Evolutionary conservation across 2,329 filamentous ascomycete species (phyloP).

Genomic region (Trichophaea hybrida): DNA sequence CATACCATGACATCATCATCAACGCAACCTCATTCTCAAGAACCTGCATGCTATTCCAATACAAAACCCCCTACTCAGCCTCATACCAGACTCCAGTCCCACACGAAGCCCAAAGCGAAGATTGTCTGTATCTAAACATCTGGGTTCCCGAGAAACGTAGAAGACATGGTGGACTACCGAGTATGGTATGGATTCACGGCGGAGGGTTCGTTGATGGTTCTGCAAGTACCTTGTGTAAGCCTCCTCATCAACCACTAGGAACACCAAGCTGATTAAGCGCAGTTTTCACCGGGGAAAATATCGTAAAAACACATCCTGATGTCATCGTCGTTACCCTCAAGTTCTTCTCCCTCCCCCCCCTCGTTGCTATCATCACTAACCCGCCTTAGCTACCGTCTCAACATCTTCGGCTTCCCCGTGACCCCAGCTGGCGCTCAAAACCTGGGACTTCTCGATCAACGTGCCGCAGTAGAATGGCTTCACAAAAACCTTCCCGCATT

Average conservation of each 20-base stretch:
- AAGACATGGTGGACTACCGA: slow-evolving; percentile 26
- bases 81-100: neutral
- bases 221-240: neutral
- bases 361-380: slow-evolving; percentile 26
- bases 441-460: slow-evolving; percentile 24
- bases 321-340: slow-evolving; percentile 5
- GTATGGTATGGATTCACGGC: slow-evolving; percentile 9
- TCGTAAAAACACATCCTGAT: slow-evolving; percentile 27
- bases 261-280: slow-evolving; percentile 27
- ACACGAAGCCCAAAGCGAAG: neutral
- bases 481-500: slow-evolving; percentile 23
- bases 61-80: neutral
- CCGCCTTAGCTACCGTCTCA: slow-evolving; percentile 10
- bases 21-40: neutral
- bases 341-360: slow-evolving; percentile 33
- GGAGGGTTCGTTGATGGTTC: slow-evolving; percentile 28
- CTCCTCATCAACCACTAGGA: neutral
- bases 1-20: slow-evolving; percentile 4
- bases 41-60: neutral
- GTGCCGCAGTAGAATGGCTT: slow-evolving; percentile 25
- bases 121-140: slow-evolving; percentile 3
- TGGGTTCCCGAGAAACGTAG: neutral
- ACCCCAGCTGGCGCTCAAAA: slow-evolving; percentile 10
- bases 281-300: neutral
- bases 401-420: slow-evolving; percentile 9